Evolutionary conservation across 2,329 filamentous ascomycete species (phyloP).

Genomic region (Sporothrix schenckii): DNA sequence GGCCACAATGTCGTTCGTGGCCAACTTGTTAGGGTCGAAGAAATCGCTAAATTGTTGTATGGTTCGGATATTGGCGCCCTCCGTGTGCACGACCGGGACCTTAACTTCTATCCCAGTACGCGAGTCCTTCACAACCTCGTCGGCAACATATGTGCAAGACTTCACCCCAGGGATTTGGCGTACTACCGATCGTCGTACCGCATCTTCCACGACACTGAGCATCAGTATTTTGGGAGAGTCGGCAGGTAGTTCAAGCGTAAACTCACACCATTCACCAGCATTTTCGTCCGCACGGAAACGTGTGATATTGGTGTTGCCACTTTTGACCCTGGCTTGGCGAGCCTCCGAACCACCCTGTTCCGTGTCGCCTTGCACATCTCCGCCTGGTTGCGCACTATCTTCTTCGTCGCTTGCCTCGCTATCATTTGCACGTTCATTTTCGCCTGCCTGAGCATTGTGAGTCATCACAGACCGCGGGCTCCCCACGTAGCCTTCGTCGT

Average conservation of each 20-base stretch:
- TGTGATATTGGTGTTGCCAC: slow-evolving; percentile 67
- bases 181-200: slow-evolving; percentile 76
- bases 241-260: slow-evolving; percentile 81
- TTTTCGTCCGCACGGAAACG: slow-evolving; percentile 79
- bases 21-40: slow-evolving; percentile 82
- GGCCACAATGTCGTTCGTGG: slow-evolving; percentile 89
- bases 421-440: not conserved
- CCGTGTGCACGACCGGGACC: slow-evolving; percentile 69
- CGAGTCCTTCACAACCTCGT: slow-evolving; percentile 57
- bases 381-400: slow-evolving; percentile 42
- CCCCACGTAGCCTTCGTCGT: slow-evolving; percentile 57
- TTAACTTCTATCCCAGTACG: slow-evolving; percentile 53
- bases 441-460: not conserved
- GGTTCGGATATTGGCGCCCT: slow-evolving; percentile 83
- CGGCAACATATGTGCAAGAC: slow-evolving; percentile 67
- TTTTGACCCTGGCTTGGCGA: slow-evolving; percentile 67
- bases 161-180: slow-evolving; percentile 82
- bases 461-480: slow-evolving; percentile 47
- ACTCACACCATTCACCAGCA: slow-evolving; percentile 72
- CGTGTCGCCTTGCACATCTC: slow-evolving; percentile 36
- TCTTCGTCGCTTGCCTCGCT: slow-evolving; percentile 1
- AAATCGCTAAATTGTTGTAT: slow-evolving; percentile 87
- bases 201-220: slow-evolving; percentile 83
- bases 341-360: slow-evolving; percentile 45
- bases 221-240: slow-evolving; percentile 87